A percentile compares a stretch with the other conserved stretches of the same genome.
These are phyloP conservation scores for Mucor circinelloides DNA, from an alignment of 371 early-diverging fungal species.

Conservation along the genomic window DNA sequence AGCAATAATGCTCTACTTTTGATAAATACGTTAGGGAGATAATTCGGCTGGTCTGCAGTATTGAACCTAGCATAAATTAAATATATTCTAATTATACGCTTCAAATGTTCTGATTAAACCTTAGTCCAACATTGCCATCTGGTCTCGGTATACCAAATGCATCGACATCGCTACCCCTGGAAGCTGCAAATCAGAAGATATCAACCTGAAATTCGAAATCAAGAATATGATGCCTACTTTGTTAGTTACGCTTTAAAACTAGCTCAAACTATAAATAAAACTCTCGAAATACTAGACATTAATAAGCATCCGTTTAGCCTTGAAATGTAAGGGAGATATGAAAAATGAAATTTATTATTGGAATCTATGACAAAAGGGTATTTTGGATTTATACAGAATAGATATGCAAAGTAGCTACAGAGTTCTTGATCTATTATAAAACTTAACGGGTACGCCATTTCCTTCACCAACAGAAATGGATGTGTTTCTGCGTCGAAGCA, in stretches of 20 bases:
- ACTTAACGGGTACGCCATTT: not conserved
- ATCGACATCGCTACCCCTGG: not conserved
- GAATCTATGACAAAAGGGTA: not conserved
- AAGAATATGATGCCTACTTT: not conserved
- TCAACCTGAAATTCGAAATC: not conserved
- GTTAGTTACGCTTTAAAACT: not conserved
- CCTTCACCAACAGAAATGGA: constrained; percentile 17
- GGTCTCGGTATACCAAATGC: no score
- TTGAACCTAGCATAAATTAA: not conserved
- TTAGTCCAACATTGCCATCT: not conserved
- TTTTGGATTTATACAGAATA: not conserved
- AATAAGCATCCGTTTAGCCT: not conserved
- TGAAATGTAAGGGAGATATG: not conserved
- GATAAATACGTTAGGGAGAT: not conserved
- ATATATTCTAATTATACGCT: not conserved
- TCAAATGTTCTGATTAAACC: not conserved
- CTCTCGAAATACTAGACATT: not conserved
- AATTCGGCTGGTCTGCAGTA: not conserved
- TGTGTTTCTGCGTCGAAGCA: constrained; percentile 20
- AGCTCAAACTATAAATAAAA: not conserved
- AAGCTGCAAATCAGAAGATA: not conserved
- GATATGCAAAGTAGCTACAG: not conserved
- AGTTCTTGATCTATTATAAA: constrained; percentile 24
- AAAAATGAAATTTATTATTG: not conserved
- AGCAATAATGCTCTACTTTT: no score